Evolutionary conservation across 2,329 filamentous ascomycete genomes (phyloP).

Genomic region (Fusarium sp.): DNA sequence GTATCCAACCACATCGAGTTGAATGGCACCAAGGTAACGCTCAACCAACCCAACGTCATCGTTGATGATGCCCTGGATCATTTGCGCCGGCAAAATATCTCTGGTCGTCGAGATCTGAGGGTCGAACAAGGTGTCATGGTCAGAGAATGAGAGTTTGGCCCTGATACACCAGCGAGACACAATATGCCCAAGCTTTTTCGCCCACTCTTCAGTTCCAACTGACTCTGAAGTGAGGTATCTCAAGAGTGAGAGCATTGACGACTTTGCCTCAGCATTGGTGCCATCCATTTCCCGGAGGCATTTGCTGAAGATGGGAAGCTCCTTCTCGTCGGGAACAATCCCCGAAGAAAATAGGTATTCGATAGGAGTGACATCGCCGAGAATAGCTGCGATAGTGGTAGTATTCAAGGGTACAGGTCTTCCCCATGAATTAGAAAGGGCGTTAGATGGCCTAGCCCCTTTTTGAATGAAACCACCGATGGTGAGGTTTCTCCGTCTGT

Average conservation of each 20-base stretch:
- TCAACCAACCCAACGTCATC: neutral
- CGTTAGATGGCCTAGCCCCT: neutral
- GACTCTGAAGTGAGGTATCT: neutral
- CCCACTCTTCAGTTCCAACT: neutral
- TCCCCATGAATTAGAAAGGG: neutral
- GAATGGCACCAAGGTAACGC: neutral
- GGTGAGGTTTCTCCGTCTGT: neutral
- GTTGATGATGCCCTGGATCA: neutral
- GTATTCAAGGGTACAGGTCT: neutral
- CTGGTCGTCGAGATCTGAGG: fast-evolving
- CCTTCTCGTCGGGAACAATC: neutral
- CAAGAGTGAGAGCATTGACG: neutral
- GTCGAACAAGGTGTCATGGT: neutral
- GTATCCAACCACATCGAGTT: neutral
- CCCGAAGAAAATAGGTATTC: neutral
- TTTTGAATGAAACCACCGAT: neutral
- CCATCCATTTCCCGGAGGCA: fast-evolving
- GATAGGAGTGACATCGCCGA: neutral
- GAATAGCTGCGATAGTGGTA: neutral
- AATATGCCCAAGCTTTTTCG: neutral
- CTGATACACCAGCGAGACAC: neutral
- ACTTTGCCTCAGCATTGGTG: neutral
- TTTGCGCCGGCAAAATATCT: neutral
- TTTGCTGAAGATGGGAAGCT: neutral
- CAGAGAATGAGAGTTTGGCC: neutral